phyloP scores from a whole-genome alignment of 768 basidiomycete genomes.

The Tricholoma flavovirens region DNA sequence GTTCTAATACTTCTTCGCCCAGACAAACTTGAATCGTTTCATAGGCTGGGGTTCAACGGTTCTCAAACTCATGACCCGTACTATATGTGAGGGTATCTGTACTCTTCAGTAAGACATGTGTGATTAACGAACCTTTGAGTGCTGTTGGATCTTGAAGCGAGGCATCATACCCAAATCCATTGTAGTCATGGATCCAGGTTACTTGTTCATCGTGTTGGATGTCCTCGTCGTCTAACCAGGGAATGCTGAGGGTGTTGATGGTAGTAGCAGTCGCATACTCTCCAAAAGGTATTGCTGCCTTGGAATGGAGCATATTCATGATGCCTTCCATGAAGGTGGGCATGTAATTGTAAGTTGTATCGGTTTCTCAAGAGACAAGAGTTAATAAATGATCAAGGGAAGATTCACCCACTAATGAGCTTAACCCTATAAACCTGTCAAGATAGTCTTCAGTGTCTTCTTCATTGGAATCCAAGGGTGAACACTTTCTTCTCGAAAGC shows the following conservation, averaged over 20 bases:
- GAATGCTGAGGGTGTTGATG: neutral
- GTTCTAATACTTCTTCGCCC: conserved; percentile 21
- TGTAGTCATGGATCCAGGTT: neutral
- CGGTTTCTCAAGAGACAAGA: neutral
- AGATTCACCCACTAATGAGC: neutral
- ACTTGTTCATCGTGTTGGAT: neutral
- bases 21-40: neutral
- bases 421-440: conserved; percentile 5
- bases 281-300: neutral
- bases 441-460: conserved; percentile 26
- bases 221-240: neutral
- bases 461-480: conserved; percentile 9
- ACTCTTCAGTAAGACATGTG: neutral
- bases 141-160: neutral
- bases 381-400: neutral
- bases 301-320: neutral
- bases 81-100: conserved; percentile 2
- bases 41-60: conserved; percentile 11
- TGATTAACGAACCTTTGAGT: neutral
- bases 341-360: neutral
- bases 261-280: neutral
- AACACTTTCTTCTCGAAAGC: conserved; percentile 20
- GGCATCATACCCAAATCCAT: neutral
- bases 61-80: conserved; percentile 4
- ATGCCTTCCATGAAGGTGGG: neutral